phyloP scores from a whole-genome alignment of 495 filamentous ascomycete species.

The Podospora pseudocomata region DNA sequence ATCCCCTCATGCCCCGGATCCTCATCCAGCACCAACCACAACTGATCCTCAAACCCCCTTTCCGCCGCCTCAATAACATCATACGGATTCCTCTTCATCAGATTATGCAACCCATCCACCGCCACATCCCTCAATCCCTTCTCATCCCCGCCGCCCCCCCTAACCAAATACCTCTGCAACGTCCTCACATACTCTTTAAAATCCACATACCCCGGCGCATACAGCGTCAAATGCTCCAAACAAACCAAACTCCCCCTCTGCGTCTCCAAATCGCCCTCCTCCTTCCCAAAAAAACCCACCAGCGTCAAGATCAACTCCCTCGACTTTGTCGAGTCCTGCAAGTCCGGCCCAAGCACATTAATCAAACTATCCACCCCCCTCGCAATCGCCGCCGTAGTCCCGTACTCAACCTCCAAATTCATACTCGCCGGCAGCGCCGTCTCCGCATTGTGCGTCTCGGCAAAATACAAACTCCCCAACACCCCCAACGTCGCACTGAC shows the following conservation, averaged over 20 bases:
- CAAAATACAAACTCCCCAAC: conserved; percentile 85
- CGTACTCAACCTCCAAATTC: conserved; percentile 78
- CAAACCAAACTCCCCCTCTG: conserved; percentile 76
- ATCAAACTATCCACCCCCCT: conserved; percentile 91
- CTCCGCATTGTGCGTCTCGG: conserved; percentile 87
- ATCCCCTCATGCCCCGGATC: conserved; percentile 71
- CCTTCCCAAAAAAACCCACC: conserved; percentile 75
- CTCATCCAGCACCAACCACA: conserved; percentile 84
- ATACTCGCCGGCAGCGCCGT: conserved; percentile 73
- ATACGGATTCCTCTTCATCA: conserved; percentile 88
- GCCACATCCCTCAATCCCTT: conserved; percentile 70
- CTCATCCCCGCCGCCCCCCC: conserved; percentile 48
- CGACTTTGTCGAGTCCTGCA: conserved; percentile 90
- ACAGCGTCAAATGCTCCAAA: conserved; percentile 86
- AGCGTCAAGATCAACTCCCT: conserved; percentile 87
- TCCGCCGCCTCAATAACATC: conserved; percentile 71
- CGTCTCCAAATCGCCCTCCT: conserved; percentile 63
- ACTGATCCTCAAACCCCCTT: conserved; percentile 76
- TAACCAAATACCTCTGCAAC: conserved; percentile 66
- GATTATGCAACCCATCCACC: conserved; percentile 82
- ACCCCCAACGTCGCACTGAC: conserved; percentile 89
- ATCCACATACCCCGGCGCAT: conserved; percentile 81
- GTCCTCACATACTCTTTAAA: conserved; percentile 77
- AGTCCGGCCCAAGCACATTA: conserved; percentile 91
- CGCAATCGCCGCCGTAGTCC: conserved; percentile 76